These are phyloP conservation scores for Rhododendron mucronatum DNA, from an alignment of 148 eudicot species.

Conservation along the genomic window DNA sequence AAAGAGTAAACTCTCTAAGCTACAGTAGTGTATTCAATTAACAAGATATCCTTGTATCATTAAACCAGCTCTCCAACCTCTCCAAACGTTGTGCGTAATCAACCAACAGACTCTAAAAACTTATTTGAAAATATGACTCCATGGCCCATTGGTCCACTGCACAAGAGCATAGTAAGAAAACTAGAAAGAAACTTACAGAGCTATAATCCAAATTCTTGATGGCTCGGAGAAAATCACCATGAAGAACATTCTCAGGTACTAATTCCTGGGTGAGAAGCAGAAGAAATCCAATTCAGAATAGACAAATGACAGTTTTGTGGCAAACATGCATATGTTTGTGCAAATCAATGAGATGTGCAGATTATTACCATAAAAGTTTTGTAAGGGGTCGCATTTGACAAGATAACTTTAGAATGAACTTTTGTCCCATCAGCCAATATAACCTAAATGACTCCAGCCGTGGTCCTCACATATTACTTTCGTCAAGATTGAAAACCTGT, in stretches of 20 bases:
- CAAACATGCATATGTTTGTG: neutral
- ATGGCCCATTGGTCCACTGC: neutral
- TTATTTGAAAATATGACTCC: neutral
- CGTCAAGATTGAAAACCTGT: neutral
- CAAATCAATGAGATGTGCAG: neutral
- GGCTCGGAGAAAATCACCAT: slow-evolving; percentile 54
- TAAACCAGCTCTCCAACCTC: neutral
- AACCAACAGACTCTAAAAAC: neutral
- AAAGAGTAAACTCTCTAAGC: neutral
- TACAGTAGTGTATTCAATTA: neutral
- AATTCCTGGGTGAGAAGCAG: slow-evolving; percentile 56
- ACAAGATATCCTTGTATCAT: neutral
- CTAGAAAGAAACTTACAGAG: slow-evolving; percentile 55
- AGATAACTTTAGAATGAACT: slow-evolving; percentile 67
- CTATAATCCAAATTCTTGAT: slow-evolving; percentile 67
- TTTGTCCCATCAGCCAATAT: slow-evolving; percentile 76
- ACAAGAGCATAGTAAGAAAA: neutral
- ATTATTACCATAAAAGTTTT: slow-evolving; percentile 77
- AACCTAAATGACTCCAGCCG: slow-evolving; percentile 40
- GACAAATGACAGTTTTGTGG: neutral
- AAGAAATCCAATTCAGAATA: neutral
- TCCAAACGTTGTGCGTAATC: neutral
- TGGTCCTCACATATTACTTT: slow-evolving; percentile 1
- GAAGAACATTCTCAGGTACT: slow-evolving; percentile 58
- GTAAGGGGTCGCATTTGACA: slow-evolving; percentile 91